These are phyloP conservation scores for Pseudisothecium myosuroides DNA, from an alignment of 225 moss, liverwort and hornwort species.

Conservation along the genomic window DNA sequence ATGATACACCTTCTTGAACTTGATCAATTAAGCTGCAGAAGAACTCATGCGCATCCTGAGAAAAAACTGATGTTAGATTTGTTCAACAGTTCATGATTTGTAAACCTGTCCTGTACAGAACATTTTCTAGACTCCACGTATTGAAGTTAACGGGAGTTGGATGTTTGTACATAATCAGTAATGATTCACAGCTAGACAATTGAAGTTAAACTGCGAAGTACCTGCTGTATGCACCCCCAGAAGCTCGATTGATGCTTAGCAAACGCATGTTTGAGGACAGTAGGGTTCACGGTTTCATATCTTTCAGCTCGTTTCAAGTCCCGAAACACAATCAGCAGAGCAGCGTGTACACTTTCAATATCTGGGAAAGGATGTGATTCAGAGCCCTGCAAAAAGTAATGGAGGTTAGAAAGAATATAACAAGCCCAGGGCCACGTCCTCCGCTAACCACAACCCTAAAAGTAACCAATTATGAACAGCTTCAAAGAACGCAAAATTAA, in stretches of 20 bases:
- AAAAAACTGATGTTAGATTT: not conserved
- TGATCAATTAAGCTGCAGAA: conserved; percentile 51
- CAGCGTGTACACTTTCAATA: conserved; percentile 11
- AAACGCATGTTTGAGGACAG: conserved; percentile 31
- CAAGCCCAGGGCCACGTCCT: not conserved
- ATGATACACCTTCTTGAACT: conserved; percentile 36
- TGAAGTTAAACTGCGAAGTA: not conserved
- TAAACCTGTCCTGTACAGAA: no score
- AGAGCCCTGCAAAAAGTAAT: not conserved
- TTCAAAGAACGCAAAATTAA: not conserved
- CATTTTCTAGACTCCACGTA: not conserved
- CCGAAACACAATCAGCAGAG: conserved; percentile 33
- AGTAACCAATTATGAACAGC: no score
- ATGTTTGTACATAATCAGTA: no score
- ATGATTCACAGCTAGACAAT: not conserved
- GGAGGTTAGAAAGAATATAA: not conserved
- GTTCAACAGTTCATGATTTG: not conserved
- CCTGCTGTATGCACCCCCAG: conserved; percentile 49
- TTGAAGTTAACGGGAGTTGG: no score
- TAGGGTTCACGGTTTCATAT: conserved; percentile 27
- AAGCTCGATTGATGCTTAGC: conserved; percentile 38
- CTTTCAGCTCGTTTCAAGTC: conserved; percentile 34
- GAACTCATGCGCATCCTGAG: conserved; percentile 51
- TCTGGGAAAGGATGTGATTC: not conserved
- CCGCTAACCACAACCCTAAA: not conserved